A percentile compares a stretch with the other conserved stretches of the same genome.
Evolutionary conservation across 2,329 filamentous ascomycete species (phyloP).

Genomic region (Juglanconis juglandina): DNA sequence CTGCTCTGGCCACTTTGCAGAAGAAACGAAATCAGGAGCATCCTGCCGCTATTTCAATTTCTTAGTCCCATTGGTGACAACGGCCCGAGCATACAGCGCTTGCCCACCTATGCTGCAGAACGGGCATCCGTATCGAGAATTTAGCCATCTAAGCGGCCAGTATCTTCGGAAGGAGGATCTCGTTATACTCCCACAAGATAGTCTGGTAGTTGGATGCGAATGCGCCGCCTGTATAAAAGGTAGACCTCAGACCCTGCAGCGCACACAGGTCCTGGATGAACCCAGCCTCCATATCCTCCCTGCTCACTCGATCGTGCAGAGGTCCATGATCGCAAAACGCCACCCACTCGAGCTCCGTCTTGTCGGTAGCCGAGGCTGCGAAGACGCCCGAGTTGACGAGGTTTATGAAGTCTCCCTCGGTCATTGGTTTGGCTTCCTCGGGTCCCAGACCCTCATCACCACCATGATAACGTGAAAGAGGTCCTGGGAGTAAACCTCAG

Average conservation of each 20-base stretch:
- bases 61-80: no score
- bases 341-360: slow-evolving; percentile 21
- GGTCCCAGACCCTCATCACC: slow-evolving; percentile 19
- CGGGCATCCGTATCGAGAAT: background rate
- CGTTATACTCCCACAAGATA: slow-evolving; percentile 32
- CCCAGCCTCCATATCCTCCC: slow-evolving; percentile 29
- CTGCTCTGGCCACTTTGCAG: no score
- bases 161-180: slow-evolving; percentile 27
- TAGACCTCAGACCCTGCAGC: slow-evolving; percentile 36
- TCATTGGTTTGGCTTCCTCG: slow-evolving; percentile 24
- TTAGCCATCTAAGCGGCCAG: slow-evolving; percentile 10
- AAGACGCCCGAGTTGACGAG: slow-evolving; percentile 23
- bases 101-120: no score
- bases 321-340: slow-evolving; percentile 29
- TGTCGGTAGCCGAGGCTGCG: slow-evolving; percentile 12
- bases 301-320: slow-evolving; percentile 30
- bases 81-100: no score
- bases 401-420: slow-evolving; percentile 22
- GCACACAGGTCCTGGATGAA: slow-evolving; percentile 34
- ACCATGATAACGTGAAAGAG: slow-evolving; percentile 28
- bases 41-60: no score
- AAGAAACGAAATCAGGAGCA: no score
- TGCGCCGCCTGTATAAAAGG: slow-evolving; percentile 37
- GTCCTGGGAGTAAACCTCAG: slow-evolving; percentile 21
- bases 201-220: slow-evolving; percentile 31